Evolutionary conservation across 2,329 filamentous ascomycete genomes (phyloP).

Genomic region (Talaromyces atroroseus): DNA sequence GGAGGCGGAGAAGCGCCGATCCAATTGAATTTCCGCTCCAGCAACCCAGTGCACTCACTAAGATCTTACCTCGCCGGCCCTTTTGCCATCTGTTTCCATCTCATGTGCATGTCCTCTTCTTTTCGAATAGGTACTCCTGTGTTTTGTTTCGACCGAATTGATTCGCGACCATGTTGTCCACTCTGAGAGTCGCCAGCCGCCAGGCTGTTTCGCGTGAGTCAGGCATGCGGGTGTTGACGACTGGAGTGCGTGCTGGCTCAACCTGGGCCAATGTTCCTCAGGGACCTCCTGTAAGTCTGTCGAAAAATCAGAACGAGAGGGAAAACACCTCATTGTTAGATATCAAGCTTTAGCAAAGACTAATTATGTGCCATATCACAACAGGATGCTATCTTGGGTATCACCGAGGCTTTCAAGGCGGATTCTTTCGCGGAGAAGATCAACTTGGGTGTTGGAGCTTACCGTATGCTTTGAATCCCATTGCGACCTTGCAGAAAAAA

Average conservation of each 20-base stretch:
- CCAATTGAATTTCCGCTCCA: background rate
- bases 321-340: background rate
- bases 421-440: constrained; percentile 93
- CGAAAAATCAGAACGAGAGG: background rate
- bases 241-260: constrained; percentile 60
- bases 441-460: constrained; percentile 96
- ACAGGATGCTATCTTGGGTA: constrained; percentile 46
- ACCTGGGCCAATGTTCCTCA: constrained; percentile 89
- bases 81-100: background rate
- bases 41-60: background rate
- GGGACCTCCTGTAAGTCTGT: constrained; percentile 76
- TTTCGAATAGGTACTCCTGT: background rate
- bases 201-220: constrained; percentile 36
- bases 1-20: background rate
- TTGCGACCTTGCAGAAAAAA: background rate
- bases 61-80: background rate
- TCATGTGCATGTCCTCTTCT: background rate
- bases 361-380: constrained; percentile 2
- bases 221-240: constrained; percentile 33
- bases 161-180: constrained; percentile 40
- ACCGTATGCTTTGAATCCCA: constrained; percentile 54
- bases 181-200: constrained; percentile 40
- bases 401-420: constrained; percentile 99
- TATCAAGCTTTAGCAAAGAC: background rate
- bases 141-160: background rate